phyloP scores from a whole-genome alignment of 2,329 filamentous ascomycete genomes.

The Blastomyces silverae region DNA sequence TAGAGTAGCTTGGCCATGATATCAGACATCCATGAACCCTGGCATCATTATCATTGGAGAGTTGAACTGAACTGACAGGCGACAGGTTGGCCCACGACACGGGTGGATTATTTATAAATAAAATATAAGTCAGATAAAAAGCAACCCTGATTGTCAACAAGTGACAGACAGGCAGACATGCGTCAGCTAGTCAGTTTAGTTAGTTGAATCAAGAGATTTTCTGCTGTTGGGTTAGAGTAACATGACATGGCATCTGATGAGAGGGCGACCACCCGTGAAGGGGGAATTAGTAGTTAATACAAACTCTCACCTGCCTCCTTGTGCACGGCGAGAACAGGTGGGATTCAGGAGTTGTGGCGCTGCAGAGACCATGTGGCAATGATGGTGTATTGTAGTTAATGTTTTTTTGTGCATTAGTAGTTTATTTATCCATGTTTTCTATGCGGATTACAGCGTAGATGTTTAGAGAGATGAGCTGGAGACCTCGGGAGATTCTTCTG shows the following conservation, averaged over 20 bases:
- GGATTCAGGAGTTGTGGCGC: neutral
- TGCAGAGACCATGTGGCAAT: neutral
- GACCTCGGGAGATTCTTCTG: too few species aligned
- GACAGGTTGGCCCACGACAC: neutral
- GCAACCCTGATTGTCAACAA: neutral
- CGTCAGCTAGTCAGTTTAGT: neutral
- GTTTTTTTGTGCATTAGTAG: too few species aligned
- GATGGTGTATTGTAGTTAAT: too few species aligned
- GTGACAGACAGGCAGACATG: slow-evolving; percentile 6
- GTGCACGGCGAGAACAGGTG: neutral
- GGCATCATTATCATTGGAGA: too few species aligned
- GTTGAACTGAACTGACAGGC: too few species aligned
- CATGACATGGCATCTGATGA: slow-evolving; percentile 12
- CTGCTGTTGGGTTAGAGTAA: neutral
- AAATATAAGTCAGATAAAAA: too few species aligned
- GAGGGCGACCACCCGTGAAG: neutral
- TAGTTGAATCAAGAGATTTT: neutral
- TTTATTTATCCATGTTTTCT: too few species aligned
- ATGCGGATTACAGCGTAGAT: too few species aligned
- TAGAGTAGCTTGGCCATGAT: too few species aligned
- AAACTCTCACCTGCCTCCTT: neutral
- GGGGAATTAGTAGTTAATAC: too few species aligned
- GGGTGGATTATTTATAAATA: neutral
- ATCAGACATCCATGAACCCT: too few species aligned
- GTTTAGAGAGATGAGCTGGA: too few species aligned